These are phyloP conservation scores for Beauveria sp. DNA, from an alignment of 2,329 filamentous ascomycete genomes.

Conservation along the genomic window DNA sequence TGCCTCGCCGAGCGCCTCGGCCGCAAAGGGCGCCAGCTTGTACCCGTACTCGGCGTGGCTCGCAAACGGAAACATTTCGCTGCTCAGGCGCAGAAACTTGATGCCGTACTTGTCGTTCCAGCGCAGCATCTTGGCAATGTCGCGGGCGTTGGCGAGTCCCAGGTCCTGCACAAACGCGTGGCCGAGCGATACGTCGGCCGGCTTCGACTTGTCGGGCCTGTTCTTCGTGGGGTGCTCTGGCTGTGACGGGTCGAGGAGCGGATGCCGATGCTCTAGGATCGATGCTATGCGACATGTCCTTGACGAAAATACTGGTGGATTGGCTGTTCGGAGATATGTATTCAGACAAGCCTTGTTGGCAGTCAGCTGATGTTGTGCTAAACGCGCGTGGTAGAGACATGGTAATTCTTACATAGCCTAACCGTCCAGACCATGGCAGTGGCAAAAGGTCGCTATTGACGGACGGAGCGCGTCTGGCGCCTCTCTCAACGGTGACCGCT, in stretches of 20 bases:
- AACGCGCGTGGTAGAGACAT: not conserved
- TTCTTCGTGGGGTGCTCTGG: constrained; percentile 82
- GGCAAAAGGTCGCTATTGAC: constrained; percentile 77
- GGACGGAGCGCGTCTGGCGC: constrained; percentile 39
- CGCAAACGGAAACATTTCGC: constrained; percentile 95
- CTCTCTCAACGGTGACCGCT: constrained; percentile 22
- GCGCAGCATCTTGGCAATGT: constrained; percentile 75
- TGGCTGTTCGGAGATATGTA: constrained; percentile 77
- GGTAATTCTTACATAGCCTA: constrained; percentile 66
- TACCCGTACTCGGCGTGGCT: constrained; percentile 85
- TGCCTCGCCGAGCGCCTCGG: constrained; percentile 66
- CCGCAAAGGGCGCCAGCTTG: constrained; percentile 69
- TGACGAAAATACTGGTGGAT: constrained; percentile 81
- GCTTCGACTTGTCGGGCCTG: constrained; percentile 65
- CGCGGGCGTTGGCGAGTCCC: constrained; percentile 72
- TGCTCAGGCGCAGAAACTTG: constrained; percentile 84
- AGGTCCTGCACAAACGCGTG: constrained; percentile 67
- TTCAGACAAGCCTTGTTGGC: constrained; percentile 68
- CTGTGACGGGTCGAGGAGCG: constrained; percentile 64
- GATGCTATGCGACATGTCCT: constrained; percentile 86
- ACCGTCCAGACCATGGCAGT: constrained; percentile 79
- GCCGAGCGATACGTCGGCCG: constrained; percentile 59
- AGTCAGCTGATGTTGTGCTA: constrained; percentile 13
- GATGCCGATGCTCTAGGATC: constrained; percentile 82
- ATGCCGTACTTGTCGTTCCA: constrained; percentile 94